phyloP scores from a whole-genome alignment of 2,329 filamentous ascomycete species.

The Dactylellina sp. region DNA sequence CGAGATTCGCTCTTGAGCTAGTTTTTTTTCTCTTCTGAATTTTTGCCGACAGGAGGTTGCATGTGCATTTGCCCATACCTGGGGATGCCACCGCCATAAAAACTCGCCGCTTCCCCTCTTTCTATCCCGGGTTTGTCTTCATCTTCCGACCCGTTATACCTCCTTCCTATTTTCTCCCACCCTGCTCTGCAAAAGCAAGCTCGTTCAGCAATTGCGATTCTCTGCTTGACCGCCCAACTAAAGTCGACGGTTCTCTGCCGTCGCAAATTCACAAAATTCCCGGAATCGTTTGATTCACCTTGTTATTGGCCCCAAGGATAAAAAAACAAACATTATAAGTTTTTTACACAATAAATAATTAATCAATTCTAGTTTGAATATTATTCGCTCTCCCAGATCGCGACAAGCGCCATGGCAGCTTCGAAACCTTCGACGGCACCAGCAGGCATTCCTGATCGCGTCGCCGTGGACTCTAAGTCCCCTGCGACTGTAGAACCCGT shows the following conservation, averaged over 20 bases:
- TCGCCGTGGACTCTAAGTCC: slow-evolving; percentile 24
- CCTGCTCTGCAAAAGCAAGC: neutral
- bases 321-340: slow-evolving; percentile 53
- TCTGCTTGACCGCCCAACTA: slow-evolving; percentile 9
- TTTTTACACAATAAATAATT: slow-evolving; percentile 21
- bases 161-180: slow-evolving; percentile 11
- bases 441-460: neutral
- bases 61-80: neutral
- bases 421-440: slow-evolving; percentile 12
- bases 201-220: neutral
- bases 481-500: slow-evolving; percentile 20
- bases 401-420: neutral
- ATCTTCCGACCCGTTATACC: neutral
- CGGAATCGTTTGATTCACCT: slow-evolving; percentile 57
- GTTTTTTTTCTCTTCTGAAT: too few species aligned
- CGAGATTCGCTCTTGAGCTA: slow-evolving; percentile 25
- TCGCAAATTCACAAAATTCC: slow-evolving; percentile 36
- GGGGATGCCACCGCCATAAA: slow-evolving; percentile 7
- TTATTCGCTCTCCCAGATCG: neutral
- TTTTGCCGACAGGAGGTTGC: too few species aligned
- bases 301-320: slow-evolving; percentile 57
- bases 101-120: slow-evolving; percentile 56
- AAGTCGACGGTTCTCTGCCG: slow-evolving; percentile 23
- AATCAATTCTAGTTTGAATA: neutral
- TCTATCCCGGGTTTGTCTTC: slow-evolving; percentile 33